Percentiles rank a stretch among this genome's conserved stretches.
phyloP scores from a whole-genome alignment of 306 rosid genomes.

The Alnus rubra region DNA sequence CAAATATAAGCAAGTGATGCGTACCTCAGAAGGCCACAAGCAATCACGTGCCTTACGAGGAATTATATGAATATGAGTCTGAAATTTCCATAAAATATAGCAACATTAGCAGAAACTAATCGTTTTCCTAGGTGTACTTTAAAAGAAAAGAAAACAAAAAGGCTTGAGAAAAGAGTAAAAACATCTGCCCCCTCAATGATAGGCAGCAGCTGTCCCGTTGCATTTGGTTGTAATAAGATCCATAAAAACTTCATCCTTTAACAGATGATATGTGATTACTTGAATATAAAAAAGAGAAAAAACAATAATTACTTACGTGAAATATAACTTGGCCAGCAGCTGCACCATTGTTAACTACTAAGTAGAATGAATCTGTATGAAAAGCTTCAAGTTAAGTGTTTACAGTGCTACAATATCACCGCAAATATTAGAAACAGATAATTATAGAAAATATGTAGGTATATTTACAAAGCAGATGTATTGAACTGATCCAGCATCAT shows the following conservation, averaged over 20 bases:
- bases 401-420: neutral
- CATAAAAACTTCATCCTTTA: neutral
- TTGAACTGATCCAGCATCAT: neutral
- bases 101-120: slow-evolving; percentile 31
- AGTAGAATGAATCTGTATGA: slow-evolving; percentile 85
- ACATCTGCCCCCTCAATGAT: neutral
- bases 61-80: slow-evolving; percentile 94
- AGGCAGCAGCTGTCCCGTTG: neutral
- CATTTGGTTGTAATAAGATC: neutral
- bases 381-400: slow-evolving; percentile 26
- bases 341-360: slow-evolving; percentile 81
- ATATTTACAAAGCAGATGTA: neutral
- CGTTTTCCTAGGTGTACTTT: neutral
- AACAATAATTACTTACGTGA: slow-evolving; percentile 61
- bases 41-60: slow-evolving; percentile 84
- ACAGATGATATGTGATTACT: neutral
- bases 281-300: neutral
- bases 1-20: slow-evolving; percentile 5
- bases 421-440: neutral
- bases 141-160: neutral
- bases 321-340: slow-evolving; percentile 97
- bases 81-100: slow-evolving; percentile 36
- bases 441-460: neutral
- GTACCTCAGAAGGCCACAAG: slow-evolving; percentile 95
- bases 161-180: neutral